Base-by-base conservation (phyloP, 2,329 filamentous ascomycete species). In the Alternaria hordeiaustralica region DNA sequence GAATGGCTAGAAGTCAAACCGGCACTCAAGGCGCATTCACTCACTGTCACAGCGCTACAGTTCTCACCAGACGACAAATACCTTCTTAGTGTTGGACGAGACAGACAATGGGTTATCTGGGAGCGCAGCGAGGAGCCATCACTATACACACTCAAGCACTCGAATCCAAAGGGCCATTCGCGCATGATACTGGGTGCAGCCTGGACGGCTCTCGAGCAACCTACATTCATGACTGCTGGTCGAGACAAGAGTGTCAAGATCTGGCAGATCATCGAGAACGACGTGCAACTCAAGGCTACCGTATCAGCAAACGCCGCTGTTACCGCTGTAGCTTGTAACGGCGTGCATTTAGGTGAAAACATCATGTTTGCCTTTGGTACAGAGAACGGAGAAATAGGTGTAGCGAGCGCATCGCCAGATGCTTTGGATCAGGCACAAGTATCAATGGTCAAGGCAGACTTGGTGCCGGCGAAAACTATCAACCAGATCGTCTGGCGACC, bases 71-170 rank as follows among this genome's bases (percentile, higher is more conserved):
- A 95, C 71, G 92, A 96, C 76, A 78, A 78, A 10, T 90, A 88
- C 64, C 85, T 99, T 15, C 85, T 99, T 3, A 97, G 93, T 66
- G 95, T 97, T 2, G 95, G 96, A 3, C 86, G 96, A 63, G 96
- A 99, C 79, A 86, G 96, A 12, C 93, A 97, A 79, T 99, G 95
- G 94, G 90, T 89, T 0, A 84, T 98, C 1, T 99, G 95, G 77
- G 82, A 87, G 71, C 84, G 88, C 43, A 81, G 81, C 33, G 73
- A 70, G 9, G 51, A 55, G 20, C 72, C 21, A 15, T 63, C 60
- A 5, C 76, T 75, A 13, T 97, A 92, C 73, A 81, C 78, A 23
- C 82, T 90, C 4, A 78, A 87, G 43, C 84, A 89, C 65, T 84
- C 87, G 3, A 93, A 97, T 72, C 87, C 89, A 2, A 97, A 97